phyloP scores from a whole-genome alignment of 495 filamentous ascomycete genomes.

The Melanomma pulvis-pyrius region DNA sequence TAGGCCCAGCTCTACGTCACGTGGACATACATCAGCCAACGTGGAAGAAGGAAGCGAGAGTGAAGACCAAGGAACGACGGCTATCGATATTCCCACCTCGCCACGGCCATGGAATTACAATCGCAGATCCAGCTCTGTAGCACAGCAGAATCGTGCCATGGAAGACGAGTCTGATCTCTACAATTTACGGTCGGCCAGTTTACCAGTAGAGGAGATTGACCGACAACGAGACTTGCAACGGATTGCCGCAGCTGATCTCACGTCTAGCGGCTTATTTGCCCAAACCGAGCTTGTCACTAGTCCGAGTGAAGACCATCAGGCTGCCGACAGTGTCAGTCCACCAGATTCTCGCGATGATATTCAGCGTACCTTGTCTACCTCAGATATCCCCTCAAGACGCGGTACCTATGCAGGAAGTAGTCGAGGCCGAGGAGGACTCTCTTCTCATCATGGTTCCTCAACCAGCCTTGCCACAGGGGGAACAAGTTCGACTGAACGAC shows the following conservation, averaged over 20 bases:
- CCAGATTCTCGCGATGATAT: constrained; percentile 35
- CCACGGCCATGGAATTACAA: constrained; percentile 64
- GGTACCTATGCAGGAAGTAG: constrained; percentile 12
- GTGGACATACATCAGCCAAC: constrained; percentile 14
- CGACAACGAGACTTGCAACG: constrained; percentile 27
- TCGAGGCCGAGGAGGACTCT: constrained; percentile 40
- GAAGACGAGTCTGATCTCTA: constrained; percentile 68
- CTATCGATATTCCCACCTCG: constrained; percentile 83
- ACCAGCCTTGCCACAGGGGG: constrained; percentile 52
- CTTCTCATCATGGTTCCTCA: constrained; percentile 46
- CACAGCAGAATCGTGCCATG: constrained; percentile 64
- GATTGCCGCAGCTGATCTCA: constrained; percentile 40
- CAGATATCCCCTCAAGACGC: constrained; percentile 28
- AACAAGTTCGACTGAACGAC: constrained; percentile 32
- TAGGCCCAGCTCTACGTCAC: constrained; percentile 30
- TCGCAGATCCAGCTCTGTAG: constrained; percentile 76
- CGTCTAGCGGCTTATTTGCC: constrained; percentile 40
- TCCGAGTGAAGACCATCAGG: constrained; percentile 8
- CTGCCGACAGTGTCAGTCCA: constrained; percentile 8
- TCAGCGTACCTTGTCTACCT: constrained; percentile 28
- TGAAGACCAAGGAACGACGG: constrained; percentile 54
- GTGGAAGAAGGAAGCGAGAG: constrained; percentile 4
- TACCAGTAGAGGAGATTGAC: constrained; percentile 66
- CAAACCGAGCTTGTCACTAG: constrained; percentile 32
- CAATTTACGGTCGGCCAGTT: constrained; percentile 68